phyloP scores from a whole-genome alignment of 352 stramenopile species.

The Peronospora destructor region DNA sequence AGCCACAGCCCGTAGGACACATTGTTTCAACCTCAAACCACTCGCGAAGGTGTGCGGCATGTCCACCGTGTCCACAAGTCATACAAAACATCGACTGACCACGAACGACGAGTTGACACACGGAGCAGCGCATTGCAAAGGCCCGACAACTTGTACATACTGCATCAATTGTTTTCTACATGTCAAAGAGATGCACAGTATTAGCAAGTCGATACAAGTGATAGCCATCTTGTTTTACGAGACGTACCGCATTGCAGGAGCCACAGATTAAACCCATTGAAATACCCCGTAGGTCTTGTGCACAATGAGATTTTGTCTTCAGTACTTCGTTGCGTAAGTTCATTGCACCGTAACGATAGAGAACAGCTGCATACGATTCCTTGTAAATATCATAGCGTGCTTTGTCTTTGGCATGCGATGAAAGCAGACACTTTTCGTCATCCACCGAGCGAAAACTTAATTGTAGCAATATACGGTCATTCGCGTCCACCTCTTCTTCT shows the following conservation, averaged over 20 bases:
- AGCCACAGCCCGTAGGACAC: conserved; percentile 78
- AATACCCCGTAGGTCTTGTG: conserved; percentile 43
- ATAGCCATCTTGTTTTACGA: too few species aligned
- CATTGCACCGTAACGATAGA: conserved; percentile 77
- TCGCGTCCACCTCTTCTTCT: conserved; percentile 33
- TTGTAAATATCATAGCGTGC: conserved; percentile 80
- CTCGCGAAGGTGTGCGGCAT: conserved; percentile 57
- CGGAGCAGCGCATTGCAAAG: conserved; percentile 71
- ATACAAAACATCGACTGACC: conserved; percentile 85
- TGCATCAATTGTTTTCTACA: conserved; percentile 43
- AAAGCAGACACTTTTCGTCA: conserved; percentile 44
- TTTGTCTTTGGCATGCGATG: conserved; percentile 39
- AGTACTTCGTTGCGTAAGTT: conserved; percentile 66
- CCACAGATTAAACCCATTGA: conserved; percentile 58
- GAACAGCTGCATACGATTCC: conserved; percentile 64
- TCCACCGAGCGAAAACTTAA: conserved; percentile 35
- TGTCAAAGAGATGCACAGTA: neutral
- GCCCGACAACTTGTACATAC: conserved; percentile 63
- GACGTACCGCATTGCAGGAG: conserved; percentile 50
- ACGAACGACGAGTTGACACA: conserved; percentile 78
- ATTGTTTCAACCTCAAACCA: conserved; percentile 73
- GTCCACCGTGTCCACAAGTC: conserved; percentile 75
- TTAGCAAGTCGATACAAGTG: neutral
- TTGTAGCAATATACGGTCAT: conserved; percentile 47
- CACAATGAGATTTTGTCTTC: conserved; percentile 39